Conservation (phyloP, 1,139 yeast species). For the Yamadazyma diddensiae region DNA sequence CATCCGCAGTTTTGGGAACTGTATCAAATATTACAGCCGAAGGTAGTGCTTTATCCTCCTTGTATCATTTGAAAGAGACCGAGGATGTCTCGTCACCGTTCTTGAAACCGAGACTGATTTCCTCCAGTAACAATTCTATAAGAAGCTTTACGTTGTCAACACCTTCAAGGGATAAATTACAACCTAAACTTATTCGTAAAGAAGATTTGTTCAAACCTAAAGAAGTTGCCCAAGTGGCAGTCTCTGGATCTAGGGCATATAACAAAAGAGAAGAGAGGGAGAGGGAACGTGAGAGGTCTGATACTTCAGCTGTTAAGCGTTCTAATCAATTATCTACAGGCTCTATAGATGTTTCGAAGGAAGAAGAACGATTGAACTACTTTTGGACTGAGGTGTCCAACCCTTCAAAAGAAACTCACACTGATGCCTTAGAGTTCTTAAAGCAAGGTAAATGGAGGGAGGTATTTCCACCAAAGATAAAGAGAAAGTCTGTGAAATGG, state of each 20-base stretch:
- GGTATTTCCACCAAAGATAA: conserved; percentile 71
- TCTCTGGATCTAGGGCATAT: not conserved
- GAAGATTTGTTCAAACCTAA: conserved; percentile 14
- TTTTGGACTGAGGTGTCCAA: conserved; percentile 69
- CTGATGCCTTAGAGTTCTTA: conserved; percentile 38
- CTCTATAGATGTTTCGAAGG: conserved; percentile 5
- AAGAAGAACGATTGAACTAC: conserved; percentile 18
- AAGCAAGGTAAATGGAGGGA: conserved; percentile 74
- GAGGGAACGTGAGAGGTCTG: conserved; percentile 8
- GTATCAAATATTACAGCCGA: conserved; percentile 30
- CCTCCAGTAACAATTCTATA: conserved; percentile 10
- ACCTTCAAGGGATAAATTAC: conserved; percentile 1
- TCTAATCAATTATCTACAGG: conserved; percentile 8
- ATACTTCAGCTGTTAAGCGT: conserved; percentile 9
- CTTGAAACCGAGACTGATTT: conserved; percentile 6
- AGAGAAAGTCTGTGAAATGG: conserved; percentile 79
- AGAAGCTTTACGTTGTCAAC: conserved; percentile 8
- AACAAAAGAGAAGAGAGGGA: not conserved
- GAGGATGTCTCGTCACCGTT: conserved; percentile 21
- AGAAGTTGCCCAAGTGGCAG: conserved; percentile 7
- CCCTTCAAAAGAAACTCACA: conserved; percentile 60
- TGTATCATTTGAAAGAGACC: conserved; percentile 36
- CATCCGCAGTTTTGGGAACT: conserved; percentile 37
- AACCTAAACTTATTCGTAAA: conserved; percentile 11
- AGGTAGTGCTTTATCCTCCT: conserved; percentile 37